Evolutionary conservation across 1,284 basidiomycete species (phyloP).

Genomic region (Puccinia coronata): DNA sequence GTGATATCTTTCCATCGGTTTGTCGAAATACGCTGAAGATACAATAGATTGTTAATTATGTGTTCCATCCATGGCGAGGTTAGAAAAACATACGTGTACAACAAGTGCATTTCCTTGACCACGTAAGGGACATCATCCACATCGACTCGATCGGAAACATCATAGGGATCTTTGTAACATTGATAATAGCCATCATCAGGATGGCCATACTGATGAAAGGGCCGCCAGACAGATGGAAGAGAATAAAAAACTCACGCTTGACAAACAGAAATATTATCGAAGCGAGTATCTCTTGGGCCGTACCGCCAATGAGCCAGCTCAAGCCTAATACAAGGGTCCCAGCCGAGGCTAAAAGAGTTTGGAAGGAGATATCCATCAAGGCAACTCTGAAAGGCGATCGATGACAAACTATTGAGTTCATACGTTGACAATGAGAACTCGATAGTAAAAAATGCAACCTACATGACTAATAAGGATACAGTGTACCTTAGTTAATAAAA

Average conservation of each 20-base stretch:
- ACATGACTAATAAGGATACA: slow-evolving; percentile 55
- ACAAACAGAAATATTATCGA: slow-evolving; percentile 85
- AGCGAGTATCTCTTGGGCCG: slow-evolving; percentile 63
- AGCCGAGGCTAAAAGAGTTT: slow-evolving; percentile 63
- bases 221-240: not conserved
- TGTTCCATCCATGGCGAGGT: slow-evolving; percentile 15
- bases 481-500: slow-evolving; percentile 50
- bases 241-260: slow-evolving; percentile 59
- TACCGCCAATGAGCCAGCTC: slow-evolving; percentile 81
- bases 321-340: slow-evolving; percentile 80
- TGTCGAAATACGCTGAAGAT: slow-evolving; percentile 60
- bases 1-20: slow-evolving; percentile 63
- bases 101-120: slow-evolving; percentile 80
- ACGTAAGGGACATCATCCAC: slow-evolving; percentile 67
- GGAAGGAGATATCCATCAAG: slow-evolving; percentile 55
- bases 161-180: slow-evolving; percentile 69
- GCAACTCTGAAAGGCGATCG: slow-evolving; percentile 50
- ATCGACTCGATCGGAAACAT: slow-evolving; percentile 78
- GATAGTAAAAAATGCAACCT: not conserved
- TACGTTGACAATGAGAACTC: not conserved
- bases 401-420: not conserved
- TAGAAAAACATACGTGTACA: slow-evolving; percentile 65
- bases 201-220: too few relatives aligned
- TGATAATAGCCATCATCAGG: slow-evolving; percentile 30
- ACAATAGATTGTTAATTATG: not conserved